phyloP scores from a whole-genome alignment of 2,329 filamentous ascomycete genomes.

The Colletotrichum sp. region DNA sequence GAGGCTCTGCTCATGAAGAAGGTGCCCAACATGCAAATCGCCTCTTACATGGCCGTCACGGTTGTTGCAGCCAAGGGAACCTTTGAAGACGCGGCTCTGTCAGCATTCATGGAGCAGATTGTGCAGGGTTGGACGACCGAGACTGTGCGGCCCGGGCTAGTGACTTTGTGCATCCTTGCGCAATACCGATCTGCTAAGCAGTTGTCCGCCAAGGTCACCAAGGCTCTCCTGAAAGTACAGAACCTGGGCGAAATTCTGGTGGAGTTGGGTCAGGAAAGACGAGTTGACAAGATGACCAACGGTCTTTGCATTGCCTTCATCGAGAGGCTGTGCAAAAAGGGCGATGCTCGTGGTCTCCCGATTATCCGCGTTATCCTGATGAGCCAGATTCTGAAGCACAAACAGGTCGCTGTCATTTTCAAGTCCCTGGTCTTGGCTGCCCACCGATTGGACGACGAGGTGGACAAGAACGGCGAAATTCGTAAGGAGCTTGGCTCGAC shows the following conservation, averaged over 20 bases:
- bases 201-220: constrained; percentile 73
- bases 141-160: constrained; percentile 74
- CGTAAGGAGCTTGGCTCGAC: constrained; percentile 70
- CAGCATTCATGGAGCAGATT: constrained; percentile 88
- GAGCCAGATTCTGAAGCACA: constrained; percentile 64
- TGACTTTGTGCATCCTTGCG: constrained; percentile 81
- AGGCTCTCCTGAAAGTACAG: constrained; percentile 68
- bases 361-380: constrained; percentile 67
- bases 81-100: constrained; percentile 80
- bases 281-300: constrained; percentile 74
- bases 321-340: constrained; percentile 65
- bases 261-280: constrained; percentile 67
- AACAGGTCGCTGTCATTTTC: constrained; percentile 69
- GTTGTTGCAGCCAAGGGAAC: constrained; percentile 84
- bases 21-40: constrained; percentile 80
- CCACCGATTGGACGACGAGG: constrained; percentile 59
- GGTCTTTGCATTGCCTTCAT: constrained; percentile 72
- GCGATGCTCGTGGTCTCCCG: constrained; percentile 60
- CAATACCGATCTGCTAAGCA: constrained; percentile 76
- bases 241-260: constrained; percentile 64
- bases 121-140: constrained; percentile 77
- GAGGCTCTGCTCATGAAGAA: constrained; percentile 78
- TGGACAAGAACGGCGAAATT: constrained; percentile 58
- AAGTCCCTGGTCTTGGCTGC: constrained; percentile 68
- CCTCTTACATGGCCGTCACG: constrained; percentile 89